A percentile compares a stretch with the other conserved stretches of the same genome.
phyloP scores from a whole-genome alignment of 2,329 filamentous ascomycete species.

The Aspergillus sergii region DNA sequence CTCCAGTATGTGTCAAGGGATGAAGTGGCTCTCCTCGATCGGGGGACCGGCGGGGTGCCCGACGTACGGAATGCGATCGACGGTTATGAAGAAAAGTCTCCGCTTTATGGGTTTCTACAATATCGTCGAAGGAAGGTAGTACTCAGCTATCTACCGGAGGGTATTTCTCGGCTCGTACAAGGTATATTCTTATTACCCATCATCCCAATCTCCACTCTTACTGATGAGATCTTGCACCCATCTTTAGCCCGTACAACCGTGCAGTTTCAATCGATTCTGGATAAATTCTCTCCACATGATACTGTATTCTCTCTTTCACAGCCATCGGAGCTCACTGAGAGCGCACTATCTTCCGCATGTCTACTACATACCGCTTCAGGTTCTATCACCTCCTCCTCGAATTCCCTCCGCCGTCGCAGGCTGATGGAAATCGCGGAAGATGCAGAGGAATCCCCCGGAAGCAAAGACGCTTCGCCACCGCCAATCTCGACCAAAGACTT shows the following conservation, averaged over 20 bases:
- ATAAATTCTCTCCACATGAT: constrained; percentile 81
- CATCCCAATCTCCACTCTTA: constrained; percentile 3
- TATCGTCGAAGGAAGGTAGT: constrained; percentile 89
- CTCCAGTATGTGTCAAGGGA: constrained; percentile 90
- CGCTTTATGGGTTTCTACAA: constrained; percentile 87
- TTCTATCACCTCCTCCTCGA: constrained; percentile 81
- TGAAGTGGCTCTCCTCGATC: constrained; percentile 75
- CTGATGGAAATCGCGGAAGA: constrained; percentile 94
- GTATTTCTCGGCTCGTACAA: constrained; percentile 87
- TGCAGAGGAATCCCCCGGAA: constrained; percentile 74
- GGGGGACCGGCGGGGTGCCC: constrained; percentile 77
- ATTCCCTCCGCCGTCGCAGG: constrained; percentile 73
- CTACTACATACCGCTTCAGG: constrained; percentile 85
- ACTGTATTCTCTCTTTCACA: constrained; percentile 75
- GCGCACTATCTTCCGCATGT: constrained; percentile 83
- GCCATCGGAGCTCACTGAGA: constrained; percentile 81
- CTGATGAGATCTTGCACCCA: constrained; percentile 13
- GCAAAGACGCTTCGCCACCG: constrained; percentile 50
- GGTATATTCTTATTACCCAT: constrained; percentile 59
- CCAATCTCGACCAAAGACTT: constrained; percentile 22
- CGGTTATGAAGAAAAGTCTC: constrained; percentile 79
- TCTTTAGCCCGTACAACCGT: constrained; percentile 75
- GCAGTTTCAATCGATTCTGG: constrained; percentile 63
- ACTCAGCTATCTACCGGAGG: constrained; percentile 89
- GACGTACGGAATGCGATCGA: constrained; percentile 80